A percentile compares a stretch with the other conserved stretches of the same genome.
Conservation (phyloP, 305 asterid species). For the Plantago coronopus region DNA sequence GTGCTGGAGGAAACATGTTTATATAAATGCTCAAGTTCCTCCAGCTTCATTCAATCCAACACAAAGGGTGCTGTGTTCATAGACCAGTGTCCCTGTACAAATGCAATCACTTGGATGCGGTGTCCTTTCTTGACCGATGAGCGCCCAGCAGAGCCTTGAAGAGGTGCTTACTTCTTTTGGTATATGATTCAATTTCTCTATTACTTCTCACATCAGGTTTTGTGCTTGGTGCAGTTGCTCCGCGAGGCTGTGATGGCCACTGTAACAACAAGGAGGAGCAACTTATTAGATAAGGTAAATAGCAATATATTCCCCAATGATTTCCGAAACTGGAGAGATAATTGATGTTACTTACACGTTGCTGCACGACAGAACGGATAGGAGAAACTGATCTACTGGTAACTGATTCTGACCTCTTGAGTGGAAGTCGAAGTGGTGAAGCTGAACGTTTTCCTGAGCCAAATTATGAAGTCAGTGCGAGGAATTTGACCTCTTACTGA, state of each 20-base stretch:
- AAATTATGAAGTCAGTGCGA: neutral
- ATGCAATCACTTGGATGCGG: constrained; percentile 27
- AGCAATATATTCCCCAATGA: neutral
- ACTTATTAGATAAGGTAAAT: neutral
- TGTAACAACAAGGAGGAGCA: constrained; percentile 26
- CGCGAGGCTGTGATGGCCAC: constrained; percentile 48
- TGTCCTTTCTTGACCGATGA: constrained; percentile 45
- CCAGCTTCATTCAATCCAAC: neutral
- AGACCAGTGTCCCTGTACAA: constrained; percentile 28
- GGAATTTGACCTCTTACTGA: neutral
- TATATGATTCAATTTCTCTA: constrained; percentile 40
- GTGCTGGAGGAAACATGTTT: neutral
- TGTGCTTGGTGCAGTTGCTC: constrained; percentile 2
- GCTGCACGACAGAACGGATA: constrained; percentile 24
- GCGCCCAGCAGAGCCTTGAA: constrained; percentile 58
- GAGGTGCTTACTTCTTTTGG: constrained; percentile 49
- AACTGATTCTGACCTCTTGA: constrained; percentile 46
- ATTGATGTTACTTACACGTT: constrained; percentile 39
- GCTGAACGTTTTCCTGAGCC: constrained; percentile 7
- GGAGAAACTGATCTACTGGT: constrained; percentile 37
- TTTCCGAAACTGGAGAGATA: neutral
- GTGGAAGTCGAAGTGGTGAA: constrained; percentile 15
- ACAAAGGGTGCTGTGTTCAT: neutral
- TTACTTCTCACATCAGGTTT: constrained; percentile 34
- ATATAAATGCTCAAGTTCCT: neutral